Conservation (phyloP, 148 eudicot species). For the Oxyria digyna region DNA sequence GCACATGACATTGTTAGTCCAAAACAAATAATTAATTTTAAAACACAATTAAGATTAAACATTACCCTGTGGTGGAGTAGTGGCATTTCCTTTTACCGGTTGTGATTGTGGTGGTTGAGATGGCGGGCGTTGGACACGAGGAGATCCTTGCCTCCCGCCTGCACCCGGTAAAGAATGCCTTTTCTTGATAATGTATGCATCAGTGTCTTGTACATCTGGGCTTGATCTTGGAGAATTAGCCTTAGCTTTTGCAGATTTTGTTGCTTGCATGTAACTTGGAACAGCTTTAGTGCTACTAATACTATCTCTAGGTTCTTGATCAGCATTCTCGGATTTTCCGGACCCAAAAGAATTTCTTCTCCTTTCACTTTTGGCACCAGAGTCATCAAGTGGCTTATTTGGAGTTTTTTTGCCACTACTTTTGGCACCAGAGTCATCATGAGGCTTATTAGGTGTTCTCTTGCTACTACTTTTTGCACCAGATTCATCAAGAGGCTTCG, state of each 20-base stretch:
- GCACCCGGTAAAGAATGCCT: conserved; percentile 72
- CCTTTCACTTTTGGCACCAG: conserved; percentile 45
- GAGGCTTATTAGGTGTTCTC: conserved; percentile 22
- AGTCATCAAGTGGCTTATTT: conserved; percentile 24
- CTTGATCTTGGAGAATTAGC: conserved; percentile 79
- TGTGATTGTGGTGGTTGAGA: conserved; percentile 42
- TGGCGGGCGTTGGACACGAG: conserved; percentile 49
- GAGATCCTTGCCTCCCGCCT: conserved; percentile 72
- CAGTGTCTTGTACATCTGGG: conserved; percentile 75
- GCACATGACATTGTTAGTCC: not conserved
- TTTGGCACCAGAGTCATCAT: conserved; percentile 39
- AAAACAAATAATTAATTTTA: no score
- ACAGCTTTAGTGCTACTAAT: conserved; percentile 32
- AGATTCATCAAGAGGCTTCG: conserved; percentile 29
- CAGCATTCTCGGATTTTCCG: conserved; percentile 45
- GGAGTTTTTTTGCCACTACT: conserved; percentile 46
- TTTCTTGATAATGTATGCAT: conserved; percentile 37
- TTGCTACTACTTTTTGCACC: conserved; percentile 51
- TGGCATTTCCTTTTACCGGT: conserved; percentile 46
- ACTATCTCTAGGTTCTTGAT: conserved; percentile 80
- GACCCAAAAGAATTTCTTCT: conserved; percentile 72
- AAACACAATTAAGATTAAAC: no score
- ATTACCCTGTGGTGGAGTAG: conserved; percentile 56
- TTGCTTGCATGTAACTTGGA: conserved; percentile 95
- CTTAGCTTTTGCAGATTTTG: conserved; percentile 84